Base-by-base conservation (phyloP, 805 yeast genomes). In the Monosporozyma aquatica region DNA sequence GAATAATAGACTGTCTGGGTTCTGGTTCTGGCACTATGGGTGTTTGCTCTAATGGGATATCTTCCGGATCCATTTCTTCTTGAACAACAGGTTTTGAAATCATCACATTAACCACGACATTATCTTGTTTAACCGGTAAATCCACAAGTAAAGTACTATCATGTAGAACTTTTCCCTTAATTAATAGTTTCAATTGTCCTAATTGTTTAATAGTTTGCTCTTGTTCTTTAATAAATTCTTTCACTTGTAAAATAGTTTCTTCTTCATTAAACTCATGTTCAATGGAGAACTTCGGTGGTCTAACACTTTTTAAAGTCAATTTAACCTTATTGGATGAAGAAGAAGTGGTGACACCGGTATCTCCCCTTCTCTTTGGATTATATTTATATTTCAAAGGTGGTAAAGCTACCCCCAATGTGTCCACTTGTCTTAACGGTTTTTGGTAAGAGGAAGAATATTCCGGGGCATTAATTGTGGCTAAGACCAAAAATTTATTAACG, bases 201-300 rank as follows among this genome's bases (percentile, higher is more conserved):
- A 72, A 60, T 10, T 55, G 51, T 20, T 65, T 58, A 2, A 49
- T 51, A 23, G 40, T 2, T 55, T 55, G 32, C 20, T 28, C 37
- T 22, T 41, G 35, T 11, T 50, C 49, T 2, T 56, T 46, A 11
- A 62, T 41, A 14, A 49, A 54, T 15, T 53, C 42, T 46, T 68
- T 68, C 15, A 66, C 56, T 39, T 60, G 62, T 27, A 50, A 47
- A 15, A 67, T 52, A 0, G 71, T 62, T 7, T 58, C 62, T 10
- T 54, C 50, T 1, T 47, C 29, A 21, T 46, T 33, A n/a, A 58
- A 51, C 18, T 56, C 47, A 18, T 58, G 47, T 13, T 55, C 49
- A 13, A 65, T 48, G 29, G 64, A 58, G 59, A 84, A 82, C 55
- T 79, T 83, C 5, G 95, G 95, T 4, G 81, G 75, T 52, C 79